phyloP scores from a whole-genome alignment of 768 basidiomycete species.

The Psilocybe azurescens region DNA sequence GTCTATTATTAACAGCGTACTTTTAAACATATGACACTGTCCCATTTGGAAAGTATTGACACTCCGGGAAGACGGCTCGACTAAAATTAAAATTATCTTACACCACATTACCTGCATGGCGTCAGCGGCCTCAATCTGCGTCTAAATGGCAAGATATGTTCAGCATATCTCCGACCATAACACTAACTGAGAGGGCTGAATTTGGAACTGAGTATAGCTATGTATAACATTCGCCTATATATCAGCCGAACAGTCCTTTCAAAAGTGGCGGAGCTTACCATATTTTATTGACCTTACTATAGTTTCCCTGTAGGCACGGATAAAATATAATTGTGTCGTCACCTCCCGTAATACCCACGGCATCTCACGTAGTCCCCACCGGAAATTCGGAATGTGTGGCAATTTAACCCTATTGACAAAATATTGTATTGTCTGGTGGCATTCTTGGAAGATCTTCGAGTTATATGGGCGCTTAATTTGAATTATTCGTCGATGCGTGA shows the following conservation, averaged over 20 bases:
- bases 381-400: too few species aligned
- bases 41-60: neutral
- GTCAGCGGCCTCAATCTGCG: neutral
- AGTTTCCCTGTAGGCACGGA: neutral
- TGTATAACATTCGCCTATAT: too few species aligned
- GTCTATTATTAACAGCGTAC: neutral
- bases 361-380: too few species aligned
- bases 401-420: too few species aligned
- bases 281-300: neutral
- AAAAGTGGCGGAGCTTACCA: neutral
- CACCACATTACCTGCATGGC: neutral
- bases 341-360: neutral
- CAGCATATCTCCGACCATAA: neutral
- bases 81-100: neutral
- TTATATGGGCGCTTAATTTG: too few species aligned
- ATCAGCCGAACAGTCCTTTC: too few species aligned
- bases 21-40: neutral
- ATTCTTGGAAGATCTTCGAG: too few species aligned
- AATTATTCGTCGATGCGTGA: too few species aligned
- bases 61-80: neutral
- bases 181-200: conserved; percentile 1
- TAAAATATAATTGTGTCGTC: neutral
- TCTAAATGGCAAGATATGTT: conserved; percentile 6
- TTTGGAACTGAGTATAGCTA: neutral
- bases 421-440: too few species aligned